Conservation (phyloP, 164 flowering plant species). For the Hamamelis virginiana region DNA sequence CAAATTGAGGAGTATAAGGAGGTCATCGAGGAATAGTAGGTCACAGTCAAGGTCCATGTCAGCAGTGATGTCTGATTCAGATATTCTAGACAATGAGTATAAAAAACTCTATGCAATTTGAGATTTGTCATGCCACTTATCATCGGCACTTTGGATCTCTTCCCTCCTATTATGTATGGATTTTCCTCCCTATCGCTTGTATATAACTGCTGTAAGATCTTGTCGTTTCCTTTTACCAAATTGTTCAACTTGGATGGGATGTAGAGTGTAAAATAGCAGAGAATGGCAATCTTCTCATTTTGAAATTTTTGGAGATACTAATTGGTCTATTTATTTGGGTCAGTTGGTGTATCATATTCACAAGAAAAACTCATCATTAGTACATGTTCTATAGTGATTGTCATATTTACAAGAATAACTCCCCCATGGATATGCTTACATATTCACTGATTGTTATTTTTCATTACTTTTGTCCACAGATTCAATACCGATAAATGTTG, state of each 20-base stretch:
- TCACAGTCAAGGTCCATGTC: constrained; percentile 28
- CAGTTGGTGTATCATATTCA: no score
- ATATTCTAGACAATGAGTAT: constrained; percentile 26
- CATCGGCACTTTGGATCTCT: not conserved
- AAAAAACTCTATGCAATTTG: constrained; percentile 40
- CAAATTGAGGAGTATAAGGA: constrained; percentile 23
- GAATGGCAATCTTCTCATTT: not conserved
- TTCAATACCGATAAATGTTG: no score
- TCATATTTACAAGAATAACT: not conserved
- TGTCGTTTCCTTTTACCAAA: not conserved
- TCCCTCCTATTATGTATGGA: not conserved
- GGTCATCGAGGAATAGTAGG: constrained; percentile 28
- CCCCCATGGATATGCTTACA: no score
- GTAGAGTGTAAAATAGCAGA: not conserved
- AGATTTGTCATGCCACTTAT: not conserved
- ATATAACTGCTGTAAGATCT: not conserved
- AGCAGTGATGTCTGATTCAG: constrained; percentile 36
- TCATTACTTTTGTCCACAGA: no score
- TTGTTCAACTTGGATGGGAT: not conserved
- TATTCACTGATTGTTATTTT: no score
- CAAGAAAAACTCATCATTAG: not conserved
- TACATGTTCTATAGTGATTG: not conserved
- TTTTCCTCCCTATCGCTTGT: not conserved
- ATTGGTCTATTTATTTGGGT: not conserved
- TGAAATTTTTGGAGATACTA: not conserved